These are phyloP conservation scores for Rhizopus arrhizus DNA, from an alignment of 371 early-diverging fungal species.

Conservation along the genomic window DNA sequence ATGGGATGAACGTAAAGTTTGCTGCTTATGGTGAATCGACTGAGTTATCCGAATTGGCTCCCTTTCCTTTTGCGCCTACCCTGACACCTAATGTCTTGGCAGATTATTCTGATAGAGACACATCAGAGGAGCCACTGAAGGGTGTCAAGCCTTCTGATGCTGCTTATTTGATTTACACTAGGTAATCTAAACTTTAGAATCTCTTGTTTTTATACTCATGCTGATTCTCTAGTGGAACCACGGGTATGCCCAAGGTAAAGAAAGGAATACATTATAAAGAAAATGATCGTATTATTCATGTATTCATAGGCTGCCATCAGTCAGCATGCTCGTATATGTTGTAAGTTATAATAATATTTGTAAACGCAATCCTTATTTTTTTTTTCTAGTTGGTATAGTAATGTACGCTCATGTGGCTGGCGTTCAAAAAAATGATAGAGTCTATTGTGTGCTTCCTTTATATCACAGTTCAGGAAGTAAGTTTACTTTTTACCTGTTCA, in stretches of 20 bases:
- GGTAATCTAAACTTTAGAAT: conserved; percentile 18
- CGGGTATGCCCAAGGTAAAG: conserved; percentile 42
- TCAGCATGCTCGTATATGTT: conserved; percentile 32
- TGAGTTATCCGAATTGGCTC: conserved; percentile 23
- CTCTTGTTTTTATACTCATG: neutral
- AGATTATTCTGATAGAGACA: conserved; percentile 34
- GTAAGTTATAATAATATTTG: conserved; percentile 12
- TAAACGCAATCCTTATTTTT: conserved; percentile 6
- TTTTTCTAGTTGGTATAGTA: conserved; percentile 23
- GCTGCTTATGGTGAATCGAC: conserved; percentile 33
- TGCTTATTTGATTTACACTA: conserved; percentile 55
- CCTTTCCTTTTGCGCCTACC: conserved; percentile 30
- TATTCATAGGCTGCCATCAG: conserved; percentile 34
- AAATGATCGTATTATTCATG: neutral
- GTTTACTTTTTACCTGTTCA: neutral
- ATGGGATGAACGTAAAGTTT: conserved; percentile 10
- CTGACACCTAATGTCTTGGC: conserved; percentile 34
- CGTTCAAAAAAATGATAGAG: conserved; percentile 33
- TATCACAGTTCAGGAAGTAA: conserved; percentile 58
- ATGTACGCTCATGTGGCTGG: conserved; percentile 24
- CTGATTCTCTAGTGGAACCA: conserved; percentile 35
- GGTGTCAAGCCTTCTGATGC: conserved; percentile 35
- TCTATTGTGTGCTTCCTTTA: conserved; percentile 55
- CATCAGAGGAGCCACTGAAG: conserved; percentile 31
- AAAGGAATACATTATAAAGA: neutral